phyloP scores from a whole-genome alignment of 306 rosid genomes.

The Gastrolobium villosum region DNA sequence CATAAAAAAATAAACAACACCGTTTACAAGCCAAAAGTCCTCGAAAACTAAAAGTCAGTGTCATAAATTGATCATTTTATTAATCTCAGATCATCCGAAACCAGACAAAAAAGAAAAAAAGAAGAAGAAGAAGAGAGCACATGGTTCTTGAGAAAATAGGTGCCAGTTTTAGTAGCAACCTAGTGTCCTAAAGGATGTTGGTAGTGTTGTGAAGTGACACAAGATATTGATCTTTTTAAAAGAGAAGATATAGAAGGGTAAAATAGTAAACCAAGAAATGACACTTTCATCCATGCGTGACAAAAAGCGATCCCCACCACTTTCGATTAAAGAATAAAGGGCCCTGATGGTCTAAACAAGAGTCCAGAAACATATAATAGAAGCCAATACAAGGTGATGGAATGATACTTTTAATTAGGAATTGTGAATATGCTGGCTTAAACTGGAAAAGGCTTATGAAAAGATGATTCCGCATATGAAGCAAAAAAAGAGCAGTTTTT shows the following conservation, averaged over 20 bases:
- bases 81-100: slow-evolving; percentile 35
- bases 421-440: slow-evolving; percentile 33
- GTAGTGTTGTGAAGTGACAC: slow-evolving; percentile 42
- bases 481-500: slow-evolving; percentile 19
- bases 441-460: slow-evolving; percentile 46
- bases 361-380: slow-evolving; percentile 11
- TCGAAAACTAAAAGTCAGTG: slow-evolving; percentile 33
- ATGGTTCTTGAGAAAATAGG: slow-evolving; percentile 43
- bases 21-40: slow-evolving; percentile 7
- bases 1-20: background rate
- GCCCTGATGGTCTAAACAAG: slow-evolving; percentile 16
- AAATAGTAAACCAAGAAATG: slow-evolving; percentile 31
- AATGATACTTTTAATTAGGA: slow-evolving; percentile 21
- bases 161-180: slow-evolving; percentile 37
- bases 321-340: slow-evolving; percentile 42
- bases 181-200: slow-evolving; percentile 41
- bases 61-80: slow-evolving; percentile 2
- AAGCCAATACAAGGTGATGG: slow-evolving; percentile 24
- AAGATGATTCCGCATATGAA: slow-evolving; percentile 39
- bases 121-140: slow-evolving; percentile 27
- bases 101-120: background rate
- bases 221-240: slow-evolving; percentile 39
- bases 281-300: slow-evolving; percentile 53
- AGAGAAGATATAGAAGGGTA: slow-evolving; percentile 4
- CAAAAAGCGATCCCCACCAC: slow-evolving; percentile 58